phyloP scores from a whole-genome alignment of 495 filamentous ascomycete genomes.

The Sabuloglossum arenarium region DNA sequence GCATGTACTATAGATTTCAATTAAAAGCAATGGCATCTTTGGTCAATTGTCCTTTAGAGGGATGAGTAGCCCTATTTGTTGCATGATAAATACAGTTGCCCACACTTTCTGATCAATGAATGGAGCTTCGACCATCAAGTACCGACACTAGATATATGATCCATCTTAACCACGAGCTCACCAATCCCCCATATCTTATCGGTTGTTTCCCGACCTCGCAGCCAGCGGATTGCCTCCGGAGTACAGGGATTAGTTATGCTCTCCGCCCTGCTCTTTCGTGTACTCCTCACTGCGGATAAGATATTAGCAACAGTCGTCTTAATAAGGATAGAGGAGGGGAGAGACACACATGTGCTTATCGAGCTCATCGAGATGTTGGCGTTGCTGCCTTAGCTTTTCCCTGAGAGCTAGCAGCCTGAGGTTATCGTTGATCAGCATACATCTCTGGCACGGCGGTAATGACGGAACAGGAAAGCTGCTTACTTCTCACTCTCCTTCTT shows the following conservation, averaged over 20 bases:
- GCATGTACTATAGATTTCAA: not conserved
- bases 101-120: not conserved
- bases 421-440: not conserved
- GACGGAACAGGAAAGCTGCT: conserved; percentile 11
- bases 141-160: not conserved
- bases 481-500: conserved; percentile 76
- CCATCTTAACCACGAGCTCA: not conserved
- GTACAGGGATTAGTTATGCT: conserved; percentile 40
- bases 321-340: not conserved
- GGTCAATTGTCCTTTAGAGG: not conserved
- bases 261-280: conserved; percentile 44
- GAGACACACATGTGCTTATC: conserved; percentile 59
- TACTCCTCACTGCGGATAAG: conserved; percentile 36
- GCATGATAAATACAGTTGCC: not conserved
- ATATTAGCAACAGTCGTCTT: not conserved
- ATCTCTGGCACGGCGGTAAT: not conserved
- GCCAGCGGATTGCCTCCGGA: too few species aligned
- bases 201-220: not conserved
- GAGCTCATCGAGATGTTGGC: conserved; percentile 61
- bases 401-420: conserved; percentile 38
- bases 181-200: not conserved
- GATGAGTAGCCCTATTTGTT: not conserved
- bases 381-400: conserved; percentile 60
- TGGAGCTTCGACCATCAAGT: not conserved
- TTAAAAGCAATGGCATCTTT: not conserved